These are phyloP conservation scores for Aspergillus ostianus DNA, from an alignment of 495 filamentous ascomycete species.

Conservation along the genomic window DNA sequence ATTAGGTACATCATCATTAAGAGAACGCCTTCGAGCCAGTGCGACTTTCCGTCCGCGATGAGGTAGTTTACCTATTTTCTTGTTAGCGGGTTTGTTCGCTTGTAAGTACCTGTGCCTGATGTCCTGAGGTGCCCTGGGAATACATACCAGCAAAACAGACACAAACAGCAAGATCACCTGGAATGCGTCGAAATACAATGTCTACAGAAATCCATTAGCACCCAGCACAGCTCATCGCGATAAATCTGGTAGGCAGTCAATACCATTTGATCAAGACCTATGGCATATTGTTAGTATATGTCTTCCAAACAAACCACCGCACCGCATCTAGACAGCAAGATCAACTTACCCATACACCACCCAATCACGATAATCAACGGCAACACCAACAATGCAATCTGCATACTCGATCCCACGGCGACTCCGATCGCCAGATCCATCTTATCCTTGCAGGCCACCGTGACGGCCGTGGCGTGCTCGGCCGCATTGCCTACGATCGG, in stretches of 20 bases:
- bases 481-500: constrained; percentile 91
- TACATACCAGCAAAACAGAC: constrained; percentile 58
- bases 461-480: constrained; percentile 84
- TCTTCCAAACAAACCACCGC: background rate
- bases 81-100: background rate
- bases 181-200: constrained; percentile 77
- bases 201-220: constrained; percentile 47
- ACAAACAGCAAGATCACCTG: constrained; percentile 80
- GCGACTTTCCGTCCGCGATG: constrained; percentile 61
- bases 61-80: constrained; percentile 67
- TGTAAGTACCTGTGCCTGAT: no score
- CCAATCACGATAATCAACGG: constrained; percentile 77
- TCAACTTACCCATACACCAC: constrained; percentile 67
- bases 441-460: constrained; percentile 84
- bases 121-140: background rate
- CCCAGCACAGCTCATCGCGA: background rate
- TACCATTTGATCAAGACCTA: constrained; percentile 41
- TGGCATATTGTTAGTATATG: background rate
- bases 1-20: constrained; percentile 72
- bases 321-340: background rate
- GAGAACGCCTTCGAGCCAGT: constrained; percentile 73
- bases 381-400: constrained; percentile 78
- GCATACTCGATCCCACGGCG: constrained; percentile 81
- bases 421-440: constrained; percentile 88
- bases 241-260: background rate